phyloP scores from a whole-genome alignment of 139 green algal genomes.

The Chlorella sp. region DNA sequence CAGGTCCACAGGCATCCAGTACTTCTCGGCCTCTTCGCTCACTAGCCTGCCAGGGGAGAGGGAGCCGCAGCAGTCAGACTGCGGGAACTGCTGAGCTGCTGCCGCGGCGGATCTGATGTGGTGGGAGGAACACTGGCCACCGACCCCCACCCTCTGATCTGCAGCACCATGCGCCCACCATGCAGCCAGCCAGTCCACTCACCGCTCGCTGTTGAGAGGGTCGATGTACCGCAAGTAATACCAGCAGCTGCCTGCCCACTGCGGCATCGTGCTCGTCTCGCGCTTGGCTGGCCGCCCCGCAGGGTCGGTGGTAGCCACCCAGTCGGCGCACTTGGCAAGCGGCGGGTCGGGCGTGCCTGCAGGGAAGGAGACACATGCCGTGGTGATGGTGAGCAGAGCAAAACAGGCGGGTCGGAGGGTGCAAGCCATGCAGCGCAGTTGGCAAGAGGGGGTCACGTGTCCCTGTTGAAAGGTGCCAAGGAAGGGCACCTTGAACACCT shows the following conservation, averaged over 20 bases:
- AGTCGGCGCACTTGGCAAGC: constrained; percentile 82
- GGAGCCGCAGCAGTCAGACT: no score
- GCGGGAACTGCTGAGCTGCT: no score
- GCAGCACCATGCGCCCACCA: not conserved
- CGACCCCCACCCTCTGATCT: no score
- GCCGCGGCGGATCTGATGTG: no score
- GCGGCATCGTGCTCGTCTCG: constrained; percentile 98
- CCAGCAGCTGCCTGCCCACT: constrained; percentile 94
- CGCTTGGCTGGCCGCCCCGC: constrained; percentile 59
- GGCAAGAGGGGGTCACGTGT: no score
- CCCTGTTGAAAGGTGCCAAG: no score
- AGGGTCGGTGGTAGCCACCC: constrained; percentile 78
- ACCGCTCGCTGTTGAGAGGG: constrained; percentile 70
- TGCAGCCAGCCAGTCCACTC: not conserved
- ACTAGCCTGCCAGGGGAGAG: constrained; percentile 58
- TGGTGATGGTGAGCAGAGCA: no score
- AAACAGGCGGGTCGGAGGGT: no score
- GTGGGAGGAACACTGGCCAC: not conserved
- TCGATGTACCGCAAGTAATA: constrained; percentile 99
- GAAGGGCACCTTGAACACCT: no score
- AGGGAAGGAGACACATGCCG: no score
- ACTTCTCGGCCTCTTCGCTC: constrained; percentile 87
- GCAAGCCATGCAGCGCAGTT: no score
- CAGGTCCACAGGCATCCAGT: constrained; percentile 99
- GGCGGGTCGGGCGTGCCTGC: constrained; percentile 80